These are phyloP conservation scores for Candida wancherniae DNA, from an alignment of 805 yeast species.

Conservation along the genomic window DNA sequence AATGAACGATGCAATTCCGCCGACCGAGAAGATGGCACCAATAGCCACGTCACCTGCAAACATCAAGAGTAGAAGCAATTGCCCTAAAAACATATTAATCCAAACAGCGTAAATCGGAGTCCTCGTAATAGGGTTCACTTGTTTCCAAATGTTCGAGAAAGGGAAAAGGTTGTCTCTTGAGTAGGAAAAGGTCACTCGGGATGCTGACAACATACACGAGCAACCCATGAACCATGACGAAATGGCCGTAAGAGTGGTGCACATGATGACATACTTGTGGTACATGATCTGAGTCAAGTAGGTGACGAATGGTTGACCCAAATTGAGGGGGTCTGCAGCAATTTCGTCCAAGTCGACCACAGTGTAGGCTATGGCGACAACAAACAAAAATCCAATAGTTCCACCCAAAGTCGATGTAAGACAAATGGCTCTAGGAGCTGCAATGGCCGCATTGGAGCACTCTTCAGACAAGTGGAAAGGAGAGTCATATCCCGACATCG, in stretches of 20 bases:
- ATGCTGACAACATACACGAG: conserved; percentile 60
- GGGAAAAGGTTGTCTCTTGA: conserved; percentile 69
- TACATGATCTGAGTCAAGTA: conserved; percentile 47
- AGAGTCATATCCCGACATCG: conserved; percentile 72
- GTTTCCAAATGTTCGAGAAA: conserved; percentile 43
- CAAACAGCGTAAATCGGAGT: conserved; percentile 67
- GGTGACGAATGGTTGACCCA: conserved; percentile 58
- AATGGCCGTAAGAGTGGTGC: conserved; percentile 41
- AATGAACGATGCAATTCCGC: conserved; percentile 64
- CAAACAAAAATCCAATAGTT: conserved; percentile 49
- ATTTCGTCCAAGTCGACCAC: conserved; percentile 46
- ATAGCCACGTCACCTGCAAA: conserved; percentile 64
- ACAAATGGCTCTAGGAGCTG: conserved; percentile 66
- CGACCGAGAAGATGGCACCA: conserved; percentile 68
- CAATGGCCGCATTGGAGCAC: conserved; percentile 56
- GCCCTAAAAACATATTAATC: conserved; percentile 52
- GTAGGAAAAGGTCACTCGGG: conserved; percentile 63
- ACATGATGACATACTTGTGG: conserved; percentile 36
- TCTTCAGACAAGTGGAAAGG: conserved; percentile 76
- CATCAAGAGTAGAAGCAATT: conserved; percentile 50
- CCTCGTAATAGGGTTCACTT: conserved; percentile 46
- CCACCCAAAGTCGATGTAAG: conserved; percentile 55
- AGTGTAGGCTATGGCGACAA: conserved; percentile 59
- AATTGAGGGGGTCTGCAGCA: conserved; percentile 43
- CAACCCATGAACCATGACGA: conserved; percentile 49